A percentile compares a stretch with the other conserved stretches of the same genome.
Evolutionary conservation across 805 yeast species (phyloP).

Genomic region (Myxozyma melibiosi): DNA sequence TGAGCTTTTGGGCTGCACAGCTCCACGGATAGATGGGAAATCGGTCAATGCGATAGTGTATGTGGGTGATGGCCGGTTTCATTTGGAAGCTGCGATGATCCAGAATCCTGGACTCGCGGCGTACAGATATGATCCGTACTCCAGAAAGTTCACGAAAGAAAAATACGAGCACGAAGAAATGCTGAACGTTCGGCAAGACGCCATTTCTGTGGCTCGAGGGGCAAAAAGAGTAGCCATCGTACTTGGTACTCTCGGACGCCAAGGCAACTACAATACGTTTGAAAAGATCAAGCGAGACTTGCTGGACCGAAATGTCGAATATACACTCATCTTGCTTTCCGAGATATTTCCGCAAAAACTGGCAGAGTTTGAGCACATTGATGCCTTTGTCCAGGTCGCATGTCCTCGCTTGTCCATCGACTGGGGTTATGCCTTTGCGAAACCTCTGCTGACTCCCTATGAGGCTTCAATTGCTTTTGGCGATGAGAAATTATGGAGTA

Average conservation of each 20-base stretch:
- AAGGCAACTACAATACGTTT: conserved; percentile 82
- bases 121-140: conserved; percentile 92
- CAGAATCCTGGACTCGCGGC: conserved; percentile 94
- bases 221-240: conserved; percentile 73
- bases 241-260: conserved; percentile 92
- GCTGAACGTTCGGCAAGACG: conserved; percentile 71
- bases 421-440: conserved; percentile 97
- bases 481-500: conserved; percentile 66
- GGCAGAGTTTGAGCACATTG: conserved; percentile 89
- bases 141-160: conserved; percentile 86
- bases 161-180: conserved; percentile 84
- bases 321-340: conserved; percentile 79
- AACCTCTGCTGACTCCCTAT: conserved; percentile 91
- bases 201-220: conserved; percentile 59
- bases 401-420: conserved; percentile 95
- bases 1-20: conserved; percentile 94
- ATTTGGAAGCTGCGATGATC: conserved; percentile 93
- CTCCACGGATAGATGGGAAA: conserved; percentile 64
- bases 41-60: conserved; percentile 71
- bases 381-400: conserved; percentile 95
- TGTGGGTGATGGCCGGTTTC: conserved; percentile 95
- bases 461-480: conserved; percentile 90
- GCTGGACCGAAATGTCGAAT: conserved; percentile 57
- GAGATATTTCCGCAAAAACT: conserved; percentile 93
- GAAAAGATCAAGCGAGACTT: conserved; percentile 63